Conservation (phyloP, 1,139 yeast species). For the Nakaseomyces bracarensis region DNA sequence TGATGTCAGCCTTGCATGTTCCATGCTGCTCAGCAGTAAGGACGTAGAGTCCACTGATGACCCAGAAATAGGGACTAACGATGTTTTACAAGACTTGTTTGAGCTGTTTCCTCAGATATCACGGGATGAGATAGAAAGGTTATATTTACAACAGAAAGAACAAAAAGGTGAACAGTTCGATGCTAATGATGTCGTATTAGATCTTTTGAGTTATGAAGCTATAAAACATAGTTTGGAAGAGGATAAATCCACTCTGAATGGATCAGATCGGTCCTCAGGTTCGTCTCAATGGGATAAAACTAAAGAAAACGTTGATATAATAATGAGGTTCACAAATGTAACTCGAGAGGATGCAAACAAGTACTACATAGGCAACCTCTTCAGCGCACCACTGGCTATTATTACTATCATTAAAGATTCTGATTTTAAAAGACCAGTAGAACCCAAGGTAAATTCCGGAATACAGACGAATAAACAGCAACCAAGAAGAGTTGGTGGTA, state of each 20-base stretch:
- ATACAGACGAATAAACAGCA: not conserved
- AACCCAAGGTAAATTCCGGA: too few species aligned
- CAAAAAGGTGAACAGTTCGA: not conserved
- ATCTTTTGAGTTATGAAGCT: constrained; percentile 19
- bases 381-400: constrained; percentile 3
- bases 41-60: not conserved
- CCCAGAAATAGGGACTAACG: constrained; percentile 5
- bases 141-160: constrained; percentile 12
- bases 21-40: constrained; percentile 21
- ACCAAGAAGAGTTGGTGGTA: constrained; percentile 7
- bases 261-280: too few species aligned
- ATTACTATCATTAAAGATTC: constrained; percentile 1
- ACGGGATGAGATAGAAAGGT: constrained; percentile 5
- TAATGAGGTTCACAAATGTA: constrained; percentile 18
- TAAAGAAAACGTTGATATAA: constrained; percentile 11
- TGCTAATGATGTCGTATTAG: constrained; percentile 15
- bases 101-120: constrained; percentile 16
- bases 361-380: constrained; percentile 7
- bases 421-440: too few species aligned
- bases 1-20: constrained; percentile 23
- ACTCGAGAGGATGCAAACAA: constrained; percentile 16
- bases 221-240: constrained; percentile 11
- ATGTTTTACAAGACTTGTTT: constrained; percentile 8
- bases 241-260: too few species aligned
- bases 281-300: constrained; percentile 11